Evolutionary conservation across 2,329 filamentous ascomycete genomes (phyloP), one percentile per base, ranked within the genome.

Genomic region (Elsinoe arachidis): DNA sequence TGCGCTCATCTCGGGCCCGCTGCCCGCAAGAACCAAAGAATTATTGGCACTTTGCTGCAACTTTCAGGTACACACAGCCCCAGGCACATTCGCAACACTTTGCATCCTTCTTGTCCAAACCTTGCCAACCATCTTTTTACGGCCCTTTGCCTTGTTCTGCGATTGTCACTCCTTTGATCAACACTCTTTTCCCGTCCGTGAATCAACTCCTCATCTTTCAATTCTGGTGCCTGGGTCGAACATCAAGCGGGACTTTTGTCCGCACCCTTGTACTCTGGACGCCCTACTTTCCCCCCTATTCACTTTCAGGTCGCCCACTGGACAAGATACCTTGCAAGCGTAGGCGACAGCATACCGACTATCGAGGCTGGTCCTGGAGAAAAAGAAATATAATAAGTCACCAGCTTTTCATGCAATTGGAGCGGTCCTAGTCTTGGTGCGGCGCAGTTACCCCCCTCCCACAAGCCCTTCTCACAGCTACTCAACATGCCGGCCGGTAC

Each of bases 401-500:
- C 30, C 26, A 14, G 17, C 14, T 51, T 19, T 51, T 34, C 46
- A 51, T 51, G 46, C 46, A 35, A 51, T 35, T 51, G 19, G 14
- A 26, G 30, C 26, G 46, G 15, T 35, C 37, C 17, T 35, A 37
- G n/a, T 39, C 34, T 35, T 15, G 33, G 17, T 53, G 33, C 49
- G 33, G 49, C 49, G 33, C 14, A 15, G 19, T 17, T 10, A 38
- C 49, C 49, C 49, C 49, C 49, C 49, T 37, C 49, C 49, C 5
- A 53, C 26, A 15, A 14, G 12, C 10, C 17, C 23, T 12, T 39
- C 49, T 15, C 19, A 17, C 6, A 39, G 15, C 3, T n/a, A 15
- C n/a, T 19, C 49, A 38, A 26, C 41, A 56, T 56, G 54, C 54
- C 54, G 5, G n/a, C 33, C 43, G 38, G 43, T 46, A 47, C 54